Base-by-base conservation (phyloP, 345 rosid species). In the Iberis pinnata region DNA sequence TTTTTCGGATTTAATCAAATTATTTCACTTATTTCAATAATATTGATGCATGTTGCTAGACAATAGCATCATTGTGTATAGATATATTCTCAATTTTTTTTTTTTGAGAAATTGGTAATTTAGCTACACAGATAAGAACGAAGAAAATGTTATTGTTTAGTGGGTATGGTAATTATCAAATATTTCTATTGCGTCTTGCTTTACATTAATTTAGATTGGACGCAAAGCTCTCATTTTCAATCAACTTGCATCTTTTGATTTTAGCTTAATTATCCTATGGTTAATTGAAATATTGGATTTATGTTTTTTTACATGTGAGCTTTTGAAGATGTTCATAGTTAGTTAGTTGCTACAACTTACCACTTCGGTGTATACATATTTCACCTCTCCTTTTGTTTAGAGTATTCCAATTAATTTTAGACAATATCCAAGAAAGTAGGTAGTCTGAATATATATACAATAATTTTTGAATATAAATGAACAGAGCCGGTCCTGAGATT, bases 191-290 rank as follows among this genome's bases (percentile, higher is more conserved):
- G 46, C 13, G 5, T 44, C 39, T 53, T 32, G 16, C 18, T 46
- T 13, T 29, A 39, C 10, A 49, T 41, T 49, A 24, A 56, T 42
- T 41, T n/a, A 22, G 22, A 48, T 2, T 16, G 16, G 45, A 43
- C 62, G 25, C 35, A 24, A 22, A 13, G 32, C 63, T 57, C 35
- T 42, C 4, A 18, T 35, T 35, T 57, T 18, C 12, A 18, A 42
- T 8, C 53, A 65, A 65, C 47, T 65, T 65, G 64, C 54, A 43
- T 9, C 41, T 35, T 12, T 49, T 49, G n/a, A n/a, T n/a, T n/a
- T 49, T 41, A 43, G 24, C 52, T 50, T 65, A n/a, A n/a, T n/a
- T 58, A 58, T 43, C 41, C 25, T 17, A 16, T 13, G 14, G 4
- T 43, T 46, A 33, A 41, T 37, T 43, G 18, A 20, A n/a, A 43